Base-by-base conservation (phyloP, 768 basidiomycete species). In the Rhodotorula kratochvilovae region DNA sequence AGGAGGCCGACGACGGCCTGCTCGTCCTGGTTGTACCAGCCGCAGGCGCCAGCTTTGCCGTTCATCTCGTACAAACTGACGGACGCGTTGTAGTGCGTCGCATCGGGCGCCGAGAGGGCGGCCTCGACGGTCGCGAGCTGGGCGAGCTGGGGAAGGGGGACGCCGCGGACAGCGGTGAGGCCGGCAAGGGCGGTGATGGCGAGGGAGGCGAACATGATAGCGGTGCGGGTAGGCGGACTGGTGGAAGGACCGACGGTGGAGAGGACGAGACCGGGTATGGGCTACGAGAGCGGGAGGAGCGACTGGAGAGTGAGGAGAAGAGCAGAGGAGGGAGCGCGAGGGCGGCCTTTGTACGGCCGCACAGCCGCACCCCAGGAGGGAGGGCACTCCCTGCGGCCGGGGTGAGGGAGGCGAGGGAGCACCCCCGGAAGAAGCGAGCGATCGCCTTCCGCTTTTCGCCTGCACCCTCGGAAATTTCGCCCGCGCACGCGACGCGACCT, bases 21-120 rank as follows among this genome's bases (percentile, higher is more conserved):
- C 35, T 19, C 73, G 80, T 94, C 92, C 33, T 55, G 19, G 5
- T 77, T 67, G 83, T 86, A 80, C 39, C 66, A 67, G 27, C 92
- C 92, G 80, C 93, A 96, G 15, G 92, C 91, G 67, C 92, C 92
- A 17, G 90, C 83, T 53, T 83, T 83, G 61, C 88, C 89, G 64
- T 85, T 81, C 83, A 91, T 53, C n/a, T 59, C 10, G 73, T 75
- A 75, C 19, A 25, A 23, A 23, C 42, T 55, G 33, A 57, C 70
- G 23, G 61, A 59, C 16, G 50, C 50, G 66, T 54, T 46, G 60
- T 29, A 27, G 27, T 68, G 61, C 45, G 70, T 71, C 36, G 59
- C 31, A 67, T 75, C 69, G 42, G 67, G 58, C 2, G 65, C 36
- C 33, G 66, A 56, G 66, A 71, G 61, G 39, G 69, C 55, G 8